Conservation (phyloP, 2,329 filamentous ascomycete species). For the Neofusicoccum sp. region DNA sequence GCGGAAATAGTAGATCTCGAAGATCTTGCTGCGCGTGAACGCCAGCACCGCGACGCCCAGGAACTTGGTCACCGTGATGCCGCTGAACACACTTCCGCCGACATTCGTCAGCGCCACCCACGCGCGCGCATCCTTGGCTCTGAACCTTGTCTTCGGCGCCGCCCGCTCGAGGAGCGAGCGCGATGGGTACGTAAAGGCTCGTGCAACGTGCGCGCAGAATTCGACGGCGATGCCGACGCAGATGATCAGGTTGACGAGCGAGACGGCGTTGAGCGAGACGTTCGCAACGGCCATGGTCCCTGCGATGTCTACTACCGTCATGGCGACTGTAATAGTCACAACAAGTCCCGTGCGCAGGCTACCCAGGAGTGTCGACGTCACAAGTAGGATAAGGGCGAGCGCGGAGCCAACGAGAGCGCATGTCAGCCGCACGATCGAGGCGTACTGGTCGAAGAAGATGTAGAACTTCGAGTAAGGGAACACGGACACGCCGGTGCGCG, state of each 20-base stretch:
- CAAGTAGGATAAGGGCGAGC: slow-evolving; percentile 79
- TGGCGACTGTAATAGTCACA: slow-evolving; percentile 83
- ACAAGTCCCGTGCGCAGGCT: slow-evolving; percentile 79
- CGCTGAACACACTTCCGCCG: slow-evolving; percentile 90
- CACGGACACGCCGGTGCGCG: slow-evolving; percentile 74
- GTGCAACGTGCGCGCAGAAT: slow-evolving; percentile 95
- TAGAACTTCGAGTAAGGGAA: slow-evolving; percentile 99
- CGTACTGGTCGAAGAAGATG: slow-evolving; percentile 98
- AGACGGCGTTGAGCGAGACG: slow-evolving; percentile 93
- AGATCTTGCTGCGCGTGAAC: slow-evolving; percentile 96
- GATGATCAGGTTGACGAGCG: slow-evolving; percentile 93
- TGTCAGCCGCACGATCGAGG: slow-evolving; percentile 79
- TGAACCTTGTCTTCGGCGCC: slow-evolving; percentile 71
- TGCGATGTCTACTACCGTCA: slow-evolving; percentile 93
- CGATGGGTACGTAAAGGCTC: slow-evolving; percentile 93
- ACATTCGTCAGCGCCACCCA: slow-evolving; percentile 96
- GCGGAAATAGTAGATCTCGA: slow-evolving; percentile 98
- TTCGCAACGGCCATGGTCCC: slow-evolving; percentile 88
- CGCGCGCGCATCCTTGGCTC: slow-evolving; percentile 79
- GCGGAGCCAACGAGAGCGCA: slow-evolving; percentile 79
- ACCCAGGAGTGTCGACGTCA: slow-evolving; percentile 80
- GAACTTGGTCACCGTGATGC: slow-evolving; percentile 94
- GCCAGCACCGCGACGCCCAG: slow-evolving; percentile 89
- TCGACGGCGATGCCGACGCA: slow-evolving; percentile 96
- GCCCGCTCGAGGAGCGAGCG: slow-evolving; percentile 79